Percentiles rank a stretch among this genome's conserved stretches.
These are phyloP conservation scores for Stachybotrys chartarum DNA, from an alignment of 2,329 filamentous ascomycete species.

Conservation along the genomic window DNA sequence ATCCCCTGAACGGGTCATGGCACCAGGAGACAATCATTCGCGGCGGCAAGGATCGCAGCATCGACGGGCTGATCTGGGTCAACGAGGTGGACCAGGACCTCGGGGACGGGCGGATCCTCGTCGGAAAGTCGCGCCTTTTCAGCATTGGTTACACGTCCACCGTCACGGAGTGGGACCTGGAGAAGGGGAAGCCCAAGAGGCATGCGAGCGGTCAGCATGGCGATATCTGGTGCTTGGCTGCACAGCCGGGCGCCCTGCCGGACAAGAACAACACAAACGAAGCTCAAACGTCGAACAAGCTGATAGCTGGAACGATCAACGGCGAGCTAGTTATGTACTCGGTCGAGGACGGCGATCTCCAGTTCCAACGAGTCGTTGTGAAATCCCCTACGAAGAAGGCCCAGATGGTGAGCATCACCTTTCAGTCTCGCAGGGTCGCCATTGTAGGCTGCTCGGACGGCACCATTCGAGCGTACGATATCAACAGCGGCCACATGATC, in stretches of 20 bases:
- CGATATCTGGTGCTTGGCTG: slow-evolving; percentile 93
- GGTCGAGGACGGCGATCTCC: slow-evolving; percentile 75
- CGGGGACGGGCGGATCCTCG: slow-evolving; percentile 50
- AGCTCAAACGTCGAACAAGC: slow-evolving; percentile 42
- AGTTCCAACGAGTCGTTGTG: slow-evolving; percentile 69
- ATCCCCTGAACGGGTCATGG: slow-evolving; percentile 75
- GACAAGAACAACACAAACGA: slow-evolving; percentile 14
- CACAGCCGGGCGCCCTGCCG: slow-evolving; percentile 55
- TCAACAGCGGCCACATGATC: slow-evolving; percentile 66
- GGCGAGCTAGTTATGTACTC: slow-evolving; percentile 83
- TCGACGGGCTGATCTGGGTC: slow-evolving; percentile 89
- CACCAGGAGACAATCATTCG: slow-evolving; percentile 81
- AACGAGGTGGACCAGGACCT: slow-evolving; percentile 72
- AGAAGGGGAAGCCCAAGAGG: slow-evolving; percentile 66
- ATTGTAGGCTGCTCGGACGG: slow-evolving; percentile 95
- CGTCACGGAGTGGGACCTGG: slow-evolving; percentile 92
- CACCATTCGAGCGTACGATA: slow-evolving; percentile 86
- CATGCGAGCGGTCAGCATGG: slow-evolving; percentile 89
- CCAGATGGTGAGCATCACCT: slow-evolving; percentile 84
- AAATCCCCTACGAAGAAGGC: slow-evolving; percentile 76
- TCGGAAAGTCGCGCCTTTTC: slow-evolving; percentile 79
- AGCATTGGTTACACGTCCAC: slow-evolving; percentile 91
- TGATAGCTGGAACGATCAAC: slow-evolving; percentile 85
- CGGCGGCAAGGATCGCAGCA: slow-evolving; percentile 76
- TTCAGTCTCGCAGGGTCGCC: slow-evolving; percentile 75